These are phyloP conservation scores for Populus alba DNA, from an alignment of 345 rosid species.

Conservation along the genomic window DNA sequence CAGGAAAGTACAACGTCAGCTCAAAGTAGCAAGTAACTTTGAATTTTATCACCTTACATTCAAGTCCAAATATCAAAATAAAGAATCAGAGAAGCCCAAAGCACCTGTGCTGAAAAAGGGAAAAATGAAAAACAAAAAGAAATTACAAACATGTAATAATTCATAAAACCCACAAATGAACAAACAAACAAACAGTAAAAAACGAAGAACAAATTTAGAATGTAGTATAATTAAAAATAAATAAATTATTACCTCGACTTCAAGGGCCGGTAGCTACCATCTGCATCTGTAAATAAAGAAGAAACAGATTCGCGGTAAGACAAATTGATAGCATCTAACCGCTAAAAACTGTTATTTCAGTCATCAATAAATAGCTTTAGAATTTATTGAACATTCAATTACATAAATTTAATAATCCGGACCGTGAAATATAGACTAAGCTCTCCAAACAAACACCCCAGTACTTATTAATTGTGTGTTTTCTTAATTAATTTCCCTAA, in stretches of 20 bases:
- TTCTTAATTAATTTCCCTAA: not conserved
- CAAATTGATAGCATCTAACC: not conserved
- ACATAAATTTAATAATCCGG: too few species aligned
- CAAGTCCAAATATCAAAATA: slow-evolving; percentile 15
- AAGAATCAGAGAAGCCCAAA: slow-evolving; percentile 37
- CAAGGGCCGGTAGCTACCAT: slow-evolving; percentile 47
- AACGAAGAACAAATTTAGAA: not conserved
- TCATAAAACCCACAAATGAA: not conserved
- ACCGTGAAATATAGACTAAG: not conserved
- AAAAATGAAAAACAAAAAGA: slow-evolving; percentile 16
- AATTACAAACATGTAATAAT: slow-evolving; percentile 1
- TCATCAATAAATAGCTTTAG: not conserved
- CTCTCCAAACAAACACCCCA: not conserved
- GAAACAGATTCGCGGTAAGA: slow-evolving; percentile 14
- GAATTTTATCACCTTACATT: slow-evolving; percentile 15
- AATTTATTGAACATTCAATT: not conserved
- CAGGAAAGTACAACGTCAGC: slow-evolving; percentile 22
- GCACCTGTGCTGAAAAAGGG: slow-evolving; percentile 52
- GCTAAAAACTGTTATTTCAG: not conserved
- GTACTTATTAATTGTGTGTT: not conserved
- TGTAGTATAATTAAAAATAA: not conserved
- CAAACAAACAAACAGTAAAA: not conserved
- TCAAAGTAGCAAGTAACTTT: slow-evolving; percentile 16
- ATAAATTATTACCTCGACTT: slow-evolving; percentile 44
- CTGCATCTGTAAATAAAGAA: slow-evolving; percentile 48